Base-by-base conservation (phyloP, 2,329 filamentous ascomycete genomes). In the Diaporthe caulivora region DNA sequence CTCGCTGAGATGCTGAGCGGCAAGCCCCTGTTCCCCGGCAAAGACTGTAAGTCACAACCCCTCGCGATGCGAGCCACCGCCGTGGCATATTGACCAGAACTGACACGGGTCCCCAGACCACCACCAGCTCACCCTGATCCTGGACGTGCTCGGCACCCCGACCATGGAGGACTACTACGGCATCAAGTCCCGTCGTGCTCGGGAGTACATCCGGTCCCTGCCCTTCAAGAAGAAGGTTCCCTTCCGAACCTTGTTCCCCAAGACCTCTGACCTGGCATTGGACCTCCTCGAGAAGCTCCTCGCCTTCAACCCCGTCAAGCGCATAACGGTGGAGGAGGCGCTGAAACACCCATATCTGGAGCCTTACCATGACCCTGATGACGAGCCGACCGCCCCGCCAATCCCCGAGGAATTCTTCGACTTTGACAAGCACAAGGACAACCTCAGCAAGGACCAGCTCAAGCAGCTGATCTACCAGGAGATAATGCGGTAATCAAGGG, bases 111-210 rank as follows among this genome's bases (percentile, higher is more conserved):
- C 26, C 60, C 15, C 78, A 97, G 95, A 99, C 83, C 97, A 99
- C 85, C 97, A 99, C 86, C 97, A 99, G 85, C 87, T 99, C 79
- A 99, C 97, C 9, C 89, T 99, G 76, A 99, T 99, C 81, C 89
- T 99, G 77, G 97, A 99, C 79, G 96, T 99, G 68, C 93, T 99
- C 74, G 97, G 97, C 77, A 99, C 97, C 3, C 97, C 97, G 3
- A 99, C 97, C 17, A 99, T 99, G 97, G 97, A 99, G 84, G 97
- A 99, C 83, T 99, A 99, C 89, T 99, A 99, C 80, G 97, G 97
- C 77, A 99, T 99, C 90, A 99, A 99, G 87, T 98, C 97, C 70
- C 94, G 97, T 77, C 94, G 97, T 80, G 97, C 97, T 67, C 92
- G 97, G 77, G 97, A 99, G 86, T 99, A 99, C 86, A 99, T 99